Percentiles rank a stretch among this genome's conserved stretches.
Conservation (phyloP, 192 early-diverging fungal species). For the Cetraspora pellucida region DNA sequence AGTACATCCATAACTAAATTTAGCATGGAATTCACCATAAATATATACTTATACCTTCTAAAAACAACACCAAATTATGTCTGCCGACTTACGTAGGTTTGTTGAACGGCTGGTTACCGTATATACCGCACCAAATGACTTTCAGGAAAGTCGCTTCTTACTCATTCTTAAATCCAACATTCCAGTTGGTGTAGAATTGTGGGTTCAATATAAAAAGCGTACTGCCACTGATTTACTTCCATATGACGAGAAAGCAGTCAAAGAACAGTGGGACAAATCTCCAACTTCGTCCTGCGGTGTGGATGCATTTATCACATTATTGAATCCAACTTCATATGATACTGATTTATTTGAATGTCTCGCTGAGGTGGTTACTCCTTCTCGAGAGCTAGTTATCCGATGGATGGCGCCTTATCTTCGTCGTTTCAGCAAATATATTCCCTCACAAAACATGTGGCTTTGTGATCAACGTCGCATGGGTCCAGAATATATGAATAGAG, state of each 20-base stretch:
- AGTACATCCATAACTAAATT: too few species aligned
- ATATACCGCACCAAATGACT: conserved; percentile 27
- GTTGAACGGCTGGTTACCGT: conserved; percentile 21
- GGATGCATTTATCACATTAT: conserved; percentile 32
- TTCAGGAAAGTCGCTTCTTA: conserved; percentile 30
- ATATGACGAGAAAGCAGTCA: conserved; percentile 1
- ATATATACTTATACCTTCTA: too few species aligned
- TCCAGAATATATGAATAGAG: conserved; percentile 36
- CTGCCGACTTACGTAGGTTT: conserved; percentile 18
- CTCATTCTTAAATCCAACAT: conserved; percentile 32
- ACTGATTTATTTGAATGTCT: conserved; percentile 29
- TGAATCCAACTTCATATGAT: conserved; percentile 32
- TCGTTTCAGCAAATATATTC: conserved; percentile 35
- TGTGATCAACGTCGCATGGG: conserved; percentile 33
- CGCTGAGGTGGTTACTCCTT: conserved; percentile 31
- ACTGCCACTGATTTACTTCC: background rate
- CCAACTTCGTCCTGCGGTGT: conserved; percentile 33
- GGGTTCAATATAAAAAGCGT: conserved; percentile 32
- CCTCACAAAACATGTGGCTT: conserved; percentile 32
- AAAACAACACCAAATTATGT: background rate
- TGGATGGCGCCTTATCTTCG: conserved; percentile 34
- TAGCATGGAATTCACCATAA: too few species aligned
- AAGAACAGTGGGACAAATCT: conserved; percentile 25
- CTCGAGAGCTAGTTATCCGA: conserved; percentile 28
- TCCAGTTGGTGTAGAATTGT: conserved; percentile 27